A percentile compares a stretch with the other conserved stretches of the same genome.
Evolutionary conservation across 2,329 filamentous ascomycete genomes (phyloP).

Genomic region (Sclerotinia borealis): DNA sequence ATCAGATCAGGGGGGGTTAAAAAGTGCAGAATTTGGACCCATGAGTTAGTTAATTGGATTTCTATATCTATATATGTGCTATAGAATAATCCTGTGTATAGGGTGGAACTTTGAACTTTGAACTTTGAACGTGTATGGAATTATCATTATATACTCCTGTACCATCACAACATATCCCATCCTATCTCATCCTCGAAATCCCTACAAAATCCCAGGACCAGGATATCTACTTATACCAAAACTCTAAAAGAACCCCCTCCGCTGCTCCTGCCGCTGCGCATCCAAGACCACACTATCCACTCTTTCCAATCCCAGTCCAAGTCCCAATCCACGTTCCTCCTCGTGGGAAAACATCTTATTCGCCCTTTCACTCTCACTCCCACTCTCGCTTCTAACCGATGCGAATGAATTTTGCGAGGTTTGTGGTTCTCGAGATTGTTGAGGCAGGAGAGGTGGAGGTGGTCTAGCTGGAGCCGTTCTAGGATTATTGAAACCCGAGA

Average conservation of each 20-base stretch:
- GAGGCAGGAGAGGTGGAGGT: not conserved
- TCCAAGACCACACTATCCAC: too few relatives aligned
- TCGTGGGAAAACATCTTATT: not conserved
- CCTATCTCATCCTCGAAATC: not conserved
- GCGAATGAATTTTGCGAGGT: not conserved
- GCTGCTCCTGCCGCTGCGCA: not conserved
- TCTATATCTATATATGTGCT: not conserved
- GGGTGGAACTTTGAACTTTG: not conserved
- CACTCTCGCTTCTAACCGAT: too few relatives aligned
- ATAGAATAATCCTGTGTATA: not conserved
- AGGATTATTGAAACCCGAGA: not conserved
- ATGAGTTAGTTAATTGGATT: too few relatives aligned
- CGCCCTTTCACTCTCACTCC: too few relatives aligned
- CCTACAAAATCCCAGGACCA: not conserved
- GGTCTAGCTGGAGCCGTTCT: not conserved
- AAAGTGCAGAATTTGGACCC: too few relatives aligned
- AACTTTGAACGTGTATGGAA: not conserved
- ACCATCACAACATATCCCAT: too few relatives aligned
- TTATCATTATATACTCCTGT: not conserved
- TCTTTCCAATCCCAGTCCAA: not conserved
- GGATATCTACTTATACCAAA: not conserved
- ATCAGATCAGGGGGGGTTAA: too few relatives aligned
- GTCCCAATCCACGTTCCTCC: too few relatives aligned
- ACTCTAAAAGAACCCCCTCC: not conserved
- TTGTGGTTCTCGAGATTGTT: not conserved